Conservation (phyloP, 768 basidiomycete genomes). For the Lyophyllum atratum region DNA sequence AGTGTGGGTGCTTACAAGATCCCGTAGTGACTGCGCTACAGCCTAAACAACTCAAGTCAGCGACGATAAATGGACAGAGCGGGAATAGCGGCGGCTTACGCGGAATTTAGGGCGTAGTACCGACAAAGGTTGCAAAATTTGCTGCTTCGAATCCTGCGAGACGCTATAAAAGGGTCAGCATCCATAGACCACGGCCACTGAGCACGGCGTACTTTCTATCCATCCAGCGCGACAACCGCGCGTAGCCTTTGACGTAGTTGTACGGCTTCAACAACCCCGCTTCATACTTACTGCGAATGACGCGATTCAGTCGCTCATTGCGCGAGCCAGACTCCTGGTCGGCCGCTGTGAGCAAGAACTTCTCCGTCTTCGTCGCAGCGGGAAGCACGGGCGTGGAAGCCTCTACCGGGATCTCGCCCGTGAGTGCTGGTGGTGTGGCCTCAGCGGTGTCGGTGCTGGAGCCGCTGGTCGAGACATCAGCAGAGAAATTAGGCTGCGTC, state of each 20-base stretch:
- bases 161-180: constrained; percentile 50
- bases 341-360: constrained; percentile 89
- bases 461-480: not conserved
- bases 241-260: constrained; percentile 96
- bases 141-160: constrained; percentile 87
- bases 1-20: constrained; percentile 57
- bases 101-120: constrained; percentile 85
- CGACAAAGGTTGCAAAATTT: constrained; percentile 88
- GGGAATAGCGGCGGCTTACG: constrained; percentile 38
- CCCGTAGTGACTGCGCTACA: constrained; percentile 81
- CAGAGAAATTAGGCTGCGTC: constrained; percentile 17
- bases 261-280: constrained; percentile 94
- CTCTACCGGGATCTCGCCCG: constrained; percentile 16
- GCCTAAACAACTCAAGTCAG: constrained; percentile 41
- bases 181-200: not conserved
- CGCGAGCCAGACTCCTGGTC: constrained; percentile 92
- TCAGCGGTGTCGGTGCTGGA: constrained; percentile 1
- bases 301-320: constrained; percentile 85
- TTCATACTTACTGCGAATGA: constrained; percentile 96
- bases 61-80: not conserved
- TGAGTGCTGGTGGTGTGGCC: not conserved
- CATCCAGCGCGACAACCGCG: constrained; percentile 92
- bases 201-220: constrained; percentile 69
- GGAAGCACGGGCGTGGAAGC: constrained; percentile 59
- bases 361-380: constrained; percentile 80